Evolutionary conservation across 164 flowering plant species (phyloP).

Genomic region (Magnolia sinica): DNA sequence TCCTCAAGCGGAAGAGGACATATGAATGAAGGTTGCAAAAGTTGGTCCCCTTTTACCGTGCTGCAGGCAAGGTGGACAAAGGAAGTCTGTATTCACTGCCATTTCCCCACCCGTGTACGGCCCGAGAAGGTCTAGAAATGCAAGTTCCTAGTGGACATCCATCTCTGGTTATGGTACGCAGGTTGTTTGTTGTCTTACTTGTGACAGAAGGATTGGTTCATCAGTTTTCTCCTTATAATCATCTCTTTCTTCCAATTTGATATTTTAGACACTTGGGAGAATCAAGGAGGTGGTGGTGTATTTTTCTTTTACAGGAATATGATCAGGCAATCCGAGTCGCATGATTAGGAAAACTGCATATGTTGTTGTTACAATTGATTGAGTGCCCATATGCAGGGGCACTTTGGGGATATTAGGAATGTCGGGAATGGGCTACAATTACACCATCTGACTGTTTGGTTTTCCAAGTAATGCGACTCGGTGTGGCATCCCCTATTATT

Average conservation of each 20-base stretch:
- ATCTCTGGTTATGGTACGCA: background rate
- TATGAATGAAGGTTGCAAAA: conserved; percentile 47
- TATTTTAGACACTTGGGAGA: background rate
- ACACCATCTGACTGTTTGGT: background rate
- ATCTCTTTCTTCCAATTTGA: background rate
- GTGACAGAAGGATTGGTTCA: background rate
- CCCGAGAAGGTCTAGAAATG: background rate
- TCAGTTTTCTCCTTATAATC: background rate
- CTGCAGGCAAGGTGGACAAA: background rate
- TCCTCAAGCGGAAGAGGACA: conserved; percentile 61
- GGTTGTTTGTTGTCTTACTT: background rate
- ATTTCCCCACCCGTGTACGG: background rate
- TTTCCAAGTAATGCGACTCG: background rate
- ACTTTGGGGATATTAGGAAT: background rate
- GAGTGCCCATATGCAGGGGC: background rate
- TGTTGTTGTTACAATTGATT: background rate
- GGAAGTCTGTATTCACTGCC: background rate
- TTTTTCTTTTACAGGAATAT: background rate
- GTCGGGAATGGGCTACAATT: background rate
- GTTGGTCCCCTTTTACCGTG: background rate
- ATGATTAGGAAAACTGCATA: background rate
- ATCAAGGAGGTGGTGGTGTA: background rate
- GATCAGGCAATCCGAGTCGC: background rate
- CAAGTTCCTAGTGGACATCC: background rate
- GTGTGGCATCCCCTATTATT: background rate